Evolutionary conservation across 176 grass and related monocot genomes (phyloP), one percentile per base, ranked within the genome.

Genomic region (Oryza glaberrima): DNA sequence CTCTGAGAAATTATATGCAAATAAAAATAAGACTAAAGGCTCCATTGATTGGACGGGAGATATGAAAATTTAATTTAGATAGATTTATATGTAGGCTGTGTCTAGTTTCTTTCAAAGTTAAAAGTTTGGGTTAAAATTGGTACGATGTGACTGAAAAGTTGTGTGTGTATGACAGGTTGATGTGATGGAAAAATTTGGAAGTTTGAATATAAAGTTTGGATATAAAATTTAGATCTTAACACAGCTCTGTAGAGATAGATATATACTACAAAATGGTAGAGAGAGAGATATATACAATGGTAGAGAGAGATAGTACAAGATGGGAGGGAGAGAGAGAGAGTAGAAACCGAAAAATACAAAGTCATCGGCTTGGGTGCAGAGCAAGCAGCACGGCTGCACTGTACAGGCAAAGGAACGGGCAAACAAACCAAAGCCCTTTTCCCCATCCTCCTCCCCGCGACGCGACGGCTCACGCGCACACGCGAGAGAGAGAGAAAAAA

Each of bases 311-410:
- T 26, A 26, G 26, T 26, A 1, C 26, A 26, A 26, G 26, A 26
- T 26, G 26, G 1, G 26, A 51, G 65, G 54, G 85, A 36, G 46
- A 76, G 48, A 4, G 77, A 38, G 70, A 43, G 67, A 85, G 35
- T 11, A 11, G 47, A 69, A 86, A 77, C 48, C 8, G 66, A 48
- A 16, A 88, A 26, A 72, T 65, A 73, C 32, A 85, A 85, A 81
- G 84, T 52, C 74, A 65, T 36, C 45, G 58, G 63, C 12, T 15
- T 49, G 54, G 54, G 5, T n/a, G 54, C 54, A 19, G 16, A 16
- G 54, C 19, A 58, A 58, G 6, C 54, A 20, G 16, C 6, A 20
- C 54, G n/a, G 19, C 54, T 12, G 11, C 47, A 41, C 46, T 0
- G 56, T 52, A 0, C 32, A 45, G 54, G 20, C 17, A 61, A 10